Conservation (phyloP, 768 basidiomycete genomes). For the Amanita rimosa region DNA sequence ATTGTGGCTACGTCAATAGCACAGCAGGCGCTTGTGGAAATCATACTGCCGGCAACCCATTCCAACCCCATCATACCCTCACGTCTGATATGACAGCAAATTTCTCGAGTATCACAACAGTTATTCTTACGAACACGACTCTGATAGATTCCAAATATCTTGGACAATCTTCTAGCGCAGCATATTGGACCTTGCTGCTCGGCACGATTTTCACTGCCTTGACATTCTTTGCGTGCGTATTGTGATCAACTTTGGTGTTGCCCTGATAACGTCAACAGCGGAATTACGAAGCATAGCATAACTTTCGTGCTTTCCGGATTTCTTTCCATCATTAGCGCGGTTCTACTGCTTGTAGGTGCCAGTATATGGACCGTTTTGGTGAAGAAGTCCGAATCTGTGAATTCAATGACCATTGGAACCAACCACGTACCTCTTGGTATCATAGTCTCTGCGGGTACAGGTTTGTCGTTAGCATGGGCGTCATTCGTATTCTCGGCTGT, state of each 20-base stretch:
- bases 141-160: slow-evolving; percentile 54
- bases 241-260: slow-evolving; percentile 5
- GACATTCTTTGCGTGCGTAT: slow-evolving; percentile 54
- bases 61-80: slow-evolving; percentile 54
- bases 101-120: slow-evolving; percentile 43
- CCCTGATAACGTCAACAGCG: slow-evolving; percentile 29
- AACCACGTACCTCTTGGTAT: slow-evolving; percentile 45
- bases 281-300: slow-evolving; percentile 49
- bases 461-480: slow-evolving; percentile 62
- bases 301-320: slow-evolving; percentile 60
- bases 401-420: slow-evolving; percentile 31
- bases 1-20: slow-evolving; percentile 60
- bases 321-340: slow-evolving; percentile 46
- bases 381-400: slow-evolving; percentile 50
- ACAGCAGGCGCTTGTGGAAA: slow-evolving; percentile 56
- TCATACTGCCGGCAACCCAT: slow-evolving; percentile 43
- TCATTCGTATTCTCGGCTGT: slow-evolving; percentile 55
- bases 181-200: slow-evolving; percentile 66
- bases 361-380: slow-evolving; percentile 73
- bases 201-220: slow-evolving; percentile 59
- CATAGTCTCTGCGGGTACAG: slow-evolving; percentile 46
- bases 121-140: slow-evolving; percentile 39
- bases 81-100: slow-evolving; percentile 58
- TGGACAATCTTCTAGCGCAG: slow-evolving; percentile 51
- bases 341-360: slow-evolving; percentile 58